These are phyloP conservation scores for Melianthus villosus DNA, from an alignment of 441 rosid species.

Conservation along the genomic window DNA sequence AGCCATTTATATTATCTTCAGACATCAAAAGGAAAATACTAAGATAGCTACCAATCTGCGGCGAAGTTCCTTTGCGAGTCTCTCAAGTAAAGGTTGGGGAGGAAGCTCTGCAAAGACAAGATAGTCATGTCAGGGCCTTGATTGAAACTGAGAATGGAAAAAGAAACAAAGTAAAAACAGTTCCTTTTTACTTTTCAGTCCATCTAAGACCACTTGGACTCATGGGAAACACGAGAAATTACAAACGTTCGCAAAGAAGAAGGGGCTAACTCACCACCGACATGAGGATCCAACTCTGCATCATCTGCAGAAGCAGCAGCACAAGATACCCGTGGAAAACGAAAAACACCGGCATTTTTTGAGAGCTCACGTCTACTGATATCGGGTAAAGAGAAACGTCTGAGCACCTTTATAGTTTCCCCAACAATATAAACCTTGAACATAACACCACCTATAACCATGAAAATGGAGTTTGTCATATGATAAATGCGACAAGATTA, in stretches of 20 bases:
- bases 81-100: conserved; percentile 60
- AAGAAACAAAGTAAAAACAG: too few relatives aligned
- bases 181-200: too few relatives aligned
- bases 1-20: too few relatives aligned
- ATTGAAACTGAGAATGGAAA: too few relatives aligned
- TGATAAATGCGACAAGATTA: neutral
- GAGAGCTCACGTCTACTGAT: conserved; percentile 36
- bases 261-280: conserved; percentile 39
- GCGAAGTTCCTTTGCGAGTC: conserved; percentile 65
- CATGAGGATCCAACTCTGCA: conserved; percentile 67
- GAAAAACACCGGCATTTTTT: conserved; percentile 45
- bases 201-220: too few relatives aligned
- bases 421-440: conserved; percentile 56
- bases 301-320: conserved; percentile 88
- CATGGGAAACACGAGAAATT: too few relatives aligned
- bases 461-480: neutral
- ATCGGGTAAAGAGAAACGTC: conserved; percentile 51
- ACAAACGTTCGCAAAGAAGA: too few relatives aligned
- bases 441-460: conserved; percentile 47
- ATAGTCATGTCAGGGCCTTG: conserved; percentile 6
- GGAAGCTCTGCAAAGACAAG: conserved; percentile 48
- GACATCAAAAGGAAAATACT: too few relatives aligned
- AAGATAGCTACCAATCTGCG: conserved; percentile 31
- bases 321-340: conserved; percentile 75
- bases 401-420: conserved; percentile 43